A percentile compares a stretch with the other conserved stretches of the same genome.
These are phyloP conservation scores for Phytophthora vignae DNA, from an alignment of 352 stramenopile species.

Conservation along the genomic window DNA sequence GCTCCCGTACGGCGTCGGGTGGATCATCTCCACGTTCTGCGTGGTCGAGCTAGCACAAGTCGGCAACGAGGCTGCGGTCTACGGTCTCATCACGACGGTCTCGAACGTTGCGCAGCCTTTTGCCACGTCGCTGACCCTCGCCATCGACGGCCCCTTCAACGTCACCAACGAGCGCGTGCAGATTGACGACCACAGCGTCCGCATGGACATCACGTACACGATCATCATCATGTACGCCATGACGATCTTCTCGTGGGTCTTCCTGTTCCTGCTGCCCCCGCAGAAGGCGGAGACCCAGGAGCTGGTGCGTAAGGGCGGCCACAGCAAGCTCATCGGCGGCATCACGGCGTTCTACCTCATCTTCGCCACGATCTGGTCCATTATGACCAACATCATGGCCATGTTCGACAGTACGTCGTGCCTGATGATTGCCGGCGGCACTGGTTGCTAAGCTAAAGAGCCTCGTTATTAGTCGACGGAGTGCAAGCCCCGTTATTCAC, in stretches of 20 bases:
- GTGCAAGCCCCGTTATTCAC: background rate
- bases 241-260: constrained; percentile 17
- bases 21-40: constrained; percentile 39
- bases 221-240: constrained; percentile 24
- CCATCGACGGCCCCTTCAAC: constrained; percentile 16
- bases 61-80: constrained; percentile 41
- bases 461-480: background rate
- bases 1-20: constrained; percentile 27
- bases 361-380: constrained; percentile 13
- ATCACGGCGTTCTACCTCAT: constrained; percentile 14
- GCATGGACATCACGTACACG: constrained; percentile 12
- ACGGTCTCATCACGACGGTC: constrained; percentile 44
- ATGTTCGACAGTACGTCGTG: constrained; percentile 20
- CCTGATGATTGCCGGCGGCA: constrained; percentile 15
- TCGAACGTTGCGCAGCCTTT: constrained; percentile 15
- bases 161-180: constrained; percentile 13
- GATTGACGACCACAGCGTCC: constrained; percentile 10
- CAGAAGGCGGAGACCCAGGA: constrained; percentile 22
- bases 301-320: constrained; percentile 12
- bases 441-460: background rate
- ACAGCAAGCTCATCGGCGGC: constrained; percentile 13
- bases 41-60: constrained; percentile 31
- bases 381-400: constrained; percentile 27
- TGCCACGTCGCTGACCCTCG: constrained; percentile 15
- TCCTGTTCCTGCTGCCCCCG: constrained; percentile 12